Base-by-base conservation (phyloP, 306 rosid genomes). In the Cicer pinnatifidum region DNA sequence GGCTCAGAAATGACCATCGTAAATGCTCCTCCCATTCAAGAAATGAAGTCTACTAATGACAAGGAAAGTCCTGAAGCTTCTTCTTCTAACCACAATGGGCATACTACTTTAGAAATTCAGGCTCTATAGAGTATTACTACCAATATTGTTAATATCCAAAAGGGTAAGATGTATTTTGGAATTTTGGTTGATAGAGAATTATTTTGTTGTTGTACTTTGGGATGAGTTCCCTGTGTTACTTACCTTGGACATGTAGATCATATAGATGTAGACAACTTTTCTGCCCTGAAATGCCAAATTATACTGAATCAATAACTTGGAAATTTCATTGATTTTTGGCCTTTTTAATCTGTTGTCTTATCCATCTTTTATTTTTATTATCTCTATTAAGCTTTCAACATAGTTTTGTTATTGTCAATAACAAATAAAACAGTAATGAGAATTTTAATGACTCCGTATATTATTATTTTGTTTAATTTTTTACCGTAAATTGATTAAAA, bases 21-120 rank as follows among this genome's bases (percentile, higher is more conserved):
- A 66, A 83, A 81, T 68, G 90, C 96, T 1, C 97, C 96, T 54
- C 96, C 96, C 1, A 65, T 86, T 85, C 98, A 94, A 88, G 87
- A 91, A 81, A 94, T 94, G 97, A 83, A 87, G 69, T 69, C 94
- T 37, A 53, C 75, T 38, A 86, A 86, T 8, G 87, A 72, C 43
- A 78, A 65, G 35, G 81, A 75, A 48, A 84, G 67, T 43, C 70
- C 89, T 33, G 78, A 81, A 8, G 77, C 89, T 52, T 85, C 94
- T 8, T 19, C 81, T 12, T 28, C 53, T 69, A 74, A 46, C 68
- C 74, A 43, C 68, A 72, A 59, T 37, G 85, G 78, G 38, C 92
- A 78, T 65, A 86, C 88, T 46, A 54, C 71, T 82, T 69, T 93
- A 88, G 93, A 90, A 84, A 81, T 93, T 86, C 98, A 89, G 82